Percentiles rank a stretch among this genome's conserved stretches.
phyloP scores from a whole-genome alignment of 441 rosid genomes.

The Erodium moschatum region DNA sequence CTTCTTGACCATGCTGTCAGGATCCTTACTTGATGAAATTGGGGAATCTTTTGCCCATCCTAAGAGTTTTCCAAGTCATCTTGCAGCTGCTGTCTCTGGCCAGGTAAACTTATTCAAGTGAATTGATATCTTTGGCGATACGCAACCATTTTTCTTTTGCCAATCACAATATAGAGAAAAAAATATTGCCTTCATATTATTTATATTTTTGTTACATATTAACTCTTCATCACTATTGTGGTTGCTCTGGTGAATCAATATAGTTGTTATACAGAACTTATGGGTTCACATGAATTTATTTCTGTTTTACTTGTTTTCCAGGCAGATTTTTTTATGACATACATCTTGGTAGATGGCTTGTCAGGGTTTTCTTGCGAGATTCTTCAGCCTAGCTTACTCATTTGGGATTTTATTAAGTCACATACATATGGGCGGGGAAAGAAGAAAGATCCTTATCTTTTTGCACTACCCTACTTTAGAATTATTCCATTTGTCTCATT shows the following conservation, averaged over 20 bases:
- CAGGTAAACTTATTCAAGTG: constrained; percentile 40
- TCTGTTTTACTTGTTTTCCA: constrained; percentile 23
- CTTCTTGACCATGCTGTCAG: constrained; percentile 79
- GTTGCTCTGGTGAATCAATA: too few species aligned
- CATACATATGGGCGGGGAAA: constrained; percentile 38
- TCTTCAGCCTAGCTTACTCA: constrained; percentile 61
- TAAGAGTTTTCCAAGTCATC: constrained; percentile 64
- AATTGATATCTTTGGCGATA: not conserved
- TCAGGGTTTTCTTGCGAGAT: constrained; percentile 79
- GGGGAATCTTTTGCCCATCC: constrained; percentile 70
- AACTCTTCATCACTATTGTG: too few species aligned
- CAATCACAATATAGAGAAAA: not conserved
- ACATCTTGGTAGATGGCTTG: constrained; percentile 70
- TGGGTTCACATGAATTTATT: too few species aligned
- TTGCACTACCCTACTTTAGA: constrained; percentile 61
- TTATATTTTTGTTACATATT: not conserved
- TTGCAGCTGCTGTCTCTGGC: constrained; percentile 70
- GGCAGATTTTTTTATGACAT: constrained; percentile 84
- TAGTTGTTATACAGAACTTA: too few species aligned
- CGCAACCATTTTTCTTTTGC: constrained; percentile 8
- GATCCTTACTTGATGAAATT: constrained; percentile 77
- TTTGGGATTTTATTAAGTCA: constrained; percentile 45
- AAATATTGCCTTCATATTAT: not conserved
- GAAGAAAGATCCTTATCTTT: constrained; percentile 58
- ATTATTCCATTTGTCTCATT: constrained; percentile 63